Conservation (phyloP, 169 alveolate genomes). For the Cytauxzoon felis region DNA sequence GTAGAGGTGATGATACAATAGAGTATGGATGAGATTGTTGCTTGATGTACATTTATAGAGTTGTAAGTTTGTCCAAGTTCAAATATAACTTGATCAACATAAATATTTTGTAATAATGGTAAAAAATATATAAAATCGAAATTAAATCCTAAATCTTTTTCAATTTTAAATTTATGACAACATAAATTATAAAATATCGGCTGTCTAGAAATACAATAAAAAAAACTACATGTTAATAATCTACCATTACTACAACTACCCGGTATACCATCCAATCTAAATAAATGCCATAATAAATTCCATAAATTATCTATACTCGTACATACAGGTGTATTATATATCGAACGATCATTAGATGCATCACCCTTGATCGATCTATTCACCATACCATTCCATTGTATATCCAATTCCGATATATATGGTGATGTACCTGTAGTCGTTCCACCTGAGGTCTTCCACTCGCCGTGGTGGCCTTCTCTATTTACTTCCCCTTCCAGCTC, state of each 20-base stretch:
- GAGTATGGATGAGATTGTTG: slow-evolving; percentile 40
- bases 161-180: slow-evolving; percentile 11
- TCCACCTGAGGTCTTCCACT: no score
- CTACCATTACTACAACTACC: slow-evolving; percentile 46
- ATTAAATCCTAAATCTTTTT: slow-evolving; percentile 46
- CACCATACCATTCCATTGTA: no score
- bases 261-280: slow-evolving; percentile 63
- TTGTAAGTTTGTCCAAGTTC: slow-evolving; percentile 56
- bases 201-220: slow-evolving; percentile 49
- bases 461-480: background rate
- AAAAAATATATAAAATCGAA: slow-evolving; percentile 39
- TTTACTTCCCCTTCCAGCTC: no score
- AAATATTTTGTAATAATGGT: slow-evolving; percentile 24
- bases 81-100: slow-evolving; percentile 23
- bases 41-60: slow-evolving; percentile 27
- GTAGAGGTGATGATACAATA: slow-evolving; percentile 6
- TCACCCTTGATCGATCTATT: no score
- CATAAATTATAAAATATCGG: slow-evolving; percentile 36
- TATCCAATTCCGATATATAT: no score
- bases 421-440: no score
- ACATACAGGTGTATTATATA: background rate
- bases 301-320: slow-evolving; percentile 22
- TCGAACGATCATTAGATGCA: background rate
- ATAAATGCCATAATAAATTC: slow-evolving; percentile 56
- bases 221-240: slow-evolving; percentile 34